Percentiles rank a stretch among this genome's conserved stretches.
These are phyloP conservation scores for Phialophora macrospora DNA, from an alignment of 2,329 filamentous ascomycete species.

Conservation along the genomic window DNA sequence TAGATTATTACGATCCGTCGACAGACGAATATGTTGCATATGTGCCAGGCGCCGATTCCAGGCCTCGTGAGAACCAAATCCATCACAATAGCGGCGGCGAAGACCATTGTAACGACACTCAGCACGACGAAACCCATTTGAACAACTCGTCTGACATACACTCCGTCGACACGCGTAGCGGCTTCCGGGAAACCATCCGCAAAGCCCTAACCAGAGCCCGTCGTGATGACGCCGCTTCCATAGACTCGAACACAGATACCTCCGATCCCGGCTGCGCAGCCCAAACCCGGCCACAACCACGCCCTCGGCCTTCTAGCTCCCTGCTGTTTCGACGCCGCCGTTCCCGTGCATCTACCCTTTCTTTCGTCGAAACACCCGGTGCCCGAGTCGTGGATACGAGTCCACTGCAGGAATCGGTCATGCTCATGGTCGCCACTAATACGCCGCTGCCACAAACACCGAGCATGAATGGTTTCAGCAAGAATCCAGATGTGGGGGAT, in stretches of 20 bases:
- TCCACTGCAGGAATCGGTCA: constrained; percentile 33
- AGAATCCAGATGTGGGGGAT: neutral
- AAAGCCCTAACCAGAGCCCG: constrained; percentile 30
- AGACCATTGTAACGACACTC: neutral
- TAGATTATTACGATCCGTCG: constrained; percentile 3
- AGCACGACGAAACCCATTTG: neutral
- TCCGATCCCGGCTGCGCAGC: constrained; percentile 3
- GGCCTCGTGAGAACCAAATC: neutral
- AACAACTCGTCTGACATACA: constrained; percentile 9
- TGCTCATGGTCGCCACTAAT: constrained; percentile 34
- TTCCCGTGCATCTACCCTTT: constrained; percentile 17
- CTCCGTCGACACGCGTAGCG: constrained; percentile 28
- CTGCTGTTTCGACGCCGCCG: constrained; percentile 27
- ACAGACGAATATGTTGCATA: constrained; percentile 1
- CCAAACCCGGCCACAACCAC: neutral
- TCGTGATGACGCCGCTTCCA: constrained; percentile 14
- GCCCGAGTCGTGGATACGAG: constrained; percentile 33
- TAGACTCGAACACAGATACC: neutral
- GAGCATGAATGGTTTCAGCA: constrained; percentile 4
- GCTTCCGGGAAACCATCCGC: constrained; percentile 32
- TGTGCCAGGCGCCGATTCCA: constrained; percentile 3
- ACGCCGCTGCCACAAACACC: constrained; percentile 33
- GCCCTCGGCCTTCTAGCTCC: constrained; percentile 13
- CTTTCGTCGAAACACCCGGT: constrained; percentile 30
- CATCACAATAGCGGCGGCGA: neutral